Evolutionary conservation across 805 yeast species (phyloP), one percentile per base, ranked within the genome.

Genomic region (Kodamaea neixiangensis): DNA sequence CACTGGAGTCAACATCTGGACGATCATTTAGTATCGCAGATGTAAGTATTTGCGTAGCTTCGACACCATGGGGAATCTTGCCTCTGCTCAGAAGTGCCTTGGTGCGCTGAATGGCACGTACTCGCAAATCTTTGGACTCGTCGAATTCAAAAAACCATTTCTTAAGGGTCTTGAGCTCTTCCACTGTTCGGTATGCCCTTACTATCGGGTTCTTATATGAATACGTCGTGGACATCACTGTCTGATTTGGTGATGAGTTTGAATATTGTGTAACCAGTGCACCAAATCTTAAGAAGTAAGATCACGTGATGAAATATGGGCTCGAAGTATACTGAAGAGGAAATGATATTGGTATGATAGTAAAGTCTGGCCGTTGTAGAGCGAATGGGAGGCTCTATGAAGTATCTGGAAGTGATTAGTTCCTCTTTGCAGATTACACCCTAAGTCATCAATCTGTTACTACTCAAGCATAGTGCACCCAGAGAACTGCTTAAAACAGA

Each of bases 41-140:
- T 0, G 82, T 78, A 14, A 88, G 60, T 38, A 79, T 67, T 0
- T 85, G 75, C 0, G 96, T 88, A 39, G 82, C 67, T 57, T 86
- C 93, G 29, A 89, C 73, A 0, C 86, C 85, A 62, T 86, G 94
- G 1, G 94, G 92, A 13, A 87, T 58, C 57, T 71, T 76, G 15
- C 91, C 90, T 60, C 87, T 73, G 2, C 87, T 74, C 37, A 69
- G 66, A 58, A 80, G 79, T 1, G 84, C 80, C 48, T 76, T 68
- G 3, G 85, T 84, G 54, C 69, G 74, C 46, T 72, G 72, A 5
- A 85, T 64, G 0, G 86, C 91, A 46, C 79, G 59, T 5, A 37
- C 10, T 44, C 83, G 64, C 3, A 55, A 48, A 41, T 74, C 78
- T 5, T 21, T 43, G 1, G 52, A 53, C 1, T 52, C 54, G 29